Evolutionary conservation across 1,284 basidiomycete species (phyloP).

Genomic region (Ganoderma leucocontextum): DNA sequence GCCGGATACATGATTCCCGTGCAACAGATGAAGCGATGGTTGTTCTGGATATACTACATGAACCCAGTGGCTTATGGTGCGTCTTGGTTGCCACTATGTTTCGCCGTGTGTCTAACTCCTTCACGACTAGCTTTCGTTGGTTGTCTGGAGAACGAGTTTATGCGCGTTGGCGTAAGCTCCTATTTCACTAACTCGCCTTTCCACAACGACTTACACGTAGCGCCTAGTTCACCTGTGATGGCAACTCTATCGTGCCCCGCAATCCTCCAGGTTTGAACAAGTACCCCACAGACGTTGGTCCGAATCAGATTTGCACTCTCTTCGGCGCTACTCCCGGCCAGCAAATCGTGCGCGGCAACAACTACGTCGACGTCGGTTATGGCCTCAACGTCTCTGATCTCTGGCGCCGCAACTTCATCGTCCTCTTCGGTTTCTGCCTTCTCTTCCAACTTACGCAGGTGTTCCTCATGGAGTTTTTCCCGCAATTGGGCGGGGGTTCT

Average conservation of each 20-base stretch:
- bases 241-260: slow-evolving; percentile 73
- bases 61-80: slow-evolving; percentile 81
- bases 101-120: not conserved
- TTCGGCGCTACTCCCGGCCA: slow-evolving; percentile 64
- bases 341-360: slow-evolving; percentile 55
- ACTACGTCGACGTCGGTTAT: slow-evolving; percentile 69
- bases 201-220: not conserved
- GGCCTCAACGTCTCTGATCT: slow-evolving; percentile 58
- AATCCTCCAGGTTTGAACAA: slow-evolving; percentile 68
- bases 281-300: slow-evolving; percentile 69
- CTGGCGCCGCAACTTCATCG: slow-evolving; percentile 68
- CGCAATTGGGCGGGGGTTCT: slow-evolving; percentile 57
- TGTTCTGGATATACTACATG: slow-evolving; percentile 88
- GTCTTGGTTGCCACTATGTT: slow-evolving; percentile 15
- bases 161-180: slow-evolving; percentile 62
- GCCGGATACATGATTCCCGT: slow-evolving; percentile 80
- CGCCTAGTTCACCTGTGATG: slow-evolving; percentile 69
- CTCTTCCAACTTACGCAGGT: slow-evolving; percentile 74
- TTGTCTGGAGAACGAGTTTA: slow-evolving; percentile 87
- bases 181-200: not conserved
- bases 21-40: slow-evolving; percentile 85
- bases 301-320: slow-evolving; percentile 75
- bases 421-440: slow-evolving; percentile 69
- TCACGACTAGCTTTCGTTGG: slow-evolving; percentile 68
- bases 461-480: slow-evolving; percentile 67